Conservation (phyloP, 805 yeast species). For the Saccharomycopsis microspora region DNA sequence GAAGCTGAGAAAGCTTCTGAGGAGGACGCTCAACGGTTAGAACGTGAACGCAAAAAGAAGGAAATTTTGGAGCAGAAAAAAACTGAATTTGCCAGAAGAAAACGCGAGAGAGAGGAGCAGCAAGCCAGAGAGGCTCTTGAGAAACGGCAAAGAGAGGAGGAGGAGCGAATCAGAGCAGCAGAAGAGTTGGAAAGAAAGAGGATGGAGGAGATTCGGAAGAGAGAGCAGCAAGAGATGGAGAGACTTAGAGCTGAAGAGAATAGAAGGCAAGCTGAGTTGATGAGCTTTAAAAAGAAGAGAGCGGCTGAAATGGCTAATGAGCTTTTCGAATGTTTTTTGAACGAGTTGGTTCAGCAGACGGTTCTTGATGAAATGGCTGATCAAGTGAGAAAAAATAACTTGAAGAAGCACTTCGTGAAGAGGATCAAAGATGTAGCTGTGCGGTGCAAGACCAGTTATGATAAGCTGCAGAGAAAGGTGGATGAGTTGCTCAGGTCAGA, state of each 20-base stretch:
- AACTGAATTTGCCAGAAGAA: neutral
- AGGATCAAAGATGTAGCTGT: constrained; percentile 24
- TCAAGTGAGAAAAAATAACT: constrained; percentile 21
- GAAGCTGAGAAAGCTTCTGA: neutral
- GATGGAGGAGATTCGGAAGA: neutral
- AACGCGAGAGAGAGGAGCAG: neutral
- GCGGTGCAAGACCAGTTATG: constrained; percentile 18
- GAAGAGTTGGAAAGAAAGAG: constrained; percentile 2
- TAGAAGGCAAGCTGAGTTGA: constrained; percentile 5
- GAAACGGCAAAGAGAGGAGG: neutral
- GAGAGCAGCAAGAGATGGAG: neutral
- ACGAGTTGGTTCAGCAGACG: constrained; percentile 19
- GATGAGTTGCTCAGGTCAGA: constrained; percentile 29
- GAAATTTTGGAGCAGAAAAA: neutral
- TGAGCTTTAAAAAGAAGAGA: neutral
- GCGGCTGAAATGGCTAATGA: constrained; percentile 22
- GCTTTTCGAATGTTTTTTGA: constrained; percentile 5
- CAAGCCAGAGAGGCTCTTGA: neutral
- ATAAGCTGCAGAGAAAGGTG: constrained; percentile 26
- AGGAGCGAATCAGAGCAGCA: neutral
- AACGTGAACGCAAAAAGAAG: neutral
- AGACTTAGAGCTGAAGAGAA: constrained; percentile 4
- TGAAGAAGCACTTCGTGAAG: constrained; percentile 25
- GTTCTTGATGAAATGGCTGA: constrained; percentile 35
- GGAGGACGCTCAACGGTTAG: neutral